These are phyloP conservation scores for Berberis vulgaris DNA, from an alignment of 164 flowering plant genomes.

Conservation along the genomic window DNA sequence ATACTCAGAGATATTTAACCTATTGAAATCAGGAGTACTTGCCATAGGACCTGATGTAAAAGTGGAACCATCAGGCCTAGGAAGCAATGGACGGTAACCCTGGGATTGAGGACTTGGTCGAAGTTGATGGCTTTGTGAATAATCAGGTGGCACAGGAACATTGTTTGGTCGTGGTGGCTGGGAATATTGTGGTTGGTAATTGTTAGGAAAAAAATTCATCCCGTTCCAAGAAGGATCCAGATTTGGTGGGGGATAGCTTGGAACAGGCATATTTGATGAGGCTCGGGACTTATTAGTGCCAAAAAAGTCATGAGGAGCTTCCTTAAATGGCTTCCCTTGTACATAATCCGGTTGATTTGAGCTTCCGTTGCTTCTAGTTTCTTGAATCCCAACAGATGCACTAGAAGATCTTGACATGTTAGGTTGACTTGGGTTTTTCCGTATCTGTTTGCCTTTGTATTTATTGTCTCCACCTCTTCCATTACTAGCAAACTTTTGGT, in stretches of 20 bases:
- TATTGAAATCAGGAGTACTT: constrained; percentile 42
- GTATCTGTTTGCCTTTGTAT: constrained; percentile 30
- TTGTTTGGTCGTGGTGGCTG: constrained; percentile 35
- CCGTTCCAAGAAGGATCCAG: constrained; percentile 30
- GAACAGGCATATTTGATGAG: constrained; percentile 22
- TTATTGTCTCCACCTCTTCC: constrained; percentile 31
- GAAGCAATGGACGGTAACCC: constrained; percentile 24
- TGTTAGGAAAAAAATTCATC: constrained; percentile 15
- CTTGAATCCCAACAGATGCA: constrained; percentile 23
- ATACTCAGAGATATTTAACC: constrained; percentile 32
- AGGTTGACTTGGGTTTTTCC: constrained; percentile 35
- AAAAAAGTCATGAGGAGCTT: constrained; percentile 50
- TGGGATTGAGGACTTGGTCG: constrained; percentile 27
- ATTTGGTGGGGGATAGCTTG: constrained; percentile 25
- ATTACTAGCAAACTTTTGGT: constrained; percentile 19
- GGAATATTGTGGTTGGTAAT: constrained; percentile 32
- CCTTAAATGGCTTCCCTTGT: constrained; percentile 32
- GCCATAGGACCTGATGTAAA: constrained; percentile 25
- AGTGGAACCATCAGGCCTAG: constrained; percentile 31
- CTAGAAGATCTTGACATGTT: constrained; percentile 27
- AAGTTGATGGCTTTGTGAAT: constrained; percentile 22
- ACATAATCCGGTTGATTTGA: constrained; percentile 23
- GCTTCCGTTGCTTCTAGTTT: constrained; percentile 17
- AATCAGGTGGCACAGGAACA: constrained; percentile 26
- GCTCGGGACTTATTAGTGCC: constrained; percentile 21